Percentiles rank a stretch among this genome's conserved stretches.
phyloP scores from a whole-genome alignment of 1,284 basidiomycete species.

The Cerioporus squamosus region DNA sequence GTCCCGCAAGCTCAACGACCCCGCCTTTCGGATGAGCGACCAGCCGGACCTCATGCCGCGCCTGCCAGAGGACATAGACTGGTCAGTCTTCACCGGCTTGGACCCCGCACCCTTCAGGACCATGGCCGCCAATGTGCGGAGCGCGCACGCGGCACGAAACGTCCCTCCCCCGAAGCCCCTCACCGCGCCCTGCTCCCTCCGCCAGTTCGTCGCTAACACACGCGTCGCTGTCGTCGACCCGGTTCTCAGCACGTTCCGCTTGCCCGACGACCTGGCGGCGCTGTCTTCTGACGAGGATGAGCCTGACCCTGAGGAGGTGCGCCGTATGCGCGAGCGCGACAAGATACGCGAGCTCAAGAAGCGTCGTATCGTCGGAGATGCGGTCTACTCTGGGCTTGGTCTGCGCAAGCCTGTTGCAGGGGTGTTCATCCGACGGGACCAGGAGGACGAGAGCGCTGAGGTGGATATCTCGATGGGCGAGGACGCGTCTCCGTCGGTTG shows the following conservation, averaged over 20 bases:
- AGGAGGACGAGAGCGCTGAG: constrained; percentile 62
- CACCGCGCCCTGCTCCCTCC: constrained; percentile 60
- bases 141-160: constrained; percentile 41
- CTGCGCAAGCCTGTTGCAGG: constrained; percentile 34
- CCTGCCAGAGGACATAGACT: constrained; percentile 51
- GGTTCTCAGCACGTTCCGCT: constrained; percentile 47
- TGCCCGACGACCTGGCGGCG: constrained; percentile 32
- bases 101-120: constrained; percentile 50
- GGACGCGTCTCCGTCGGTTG: neutral
- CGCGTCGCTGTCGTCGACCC: constrained; percentile 63
- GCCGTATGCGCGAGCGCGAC: constrained; percentile 49
- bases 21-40: constrained; percentile 47
- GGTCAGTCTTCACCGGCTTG: constrained; percentile 51
- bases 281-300: constrained; percentile 45
- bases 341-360: constrained; percentile 62
- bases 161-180: constrained; percentile 44
- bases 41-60: constrained; percentile 42
- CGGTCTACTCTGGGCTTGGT: constrained; percentile 27
- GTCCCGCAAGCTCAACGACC: constrained; percentile 15
- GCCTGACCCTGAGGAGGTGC: constrained; percentile 44
- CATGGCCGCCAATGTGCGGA: constrained; percentile 43
- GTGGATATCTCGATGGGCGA: constrained; percentile 50
- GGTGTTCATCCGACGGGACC: constrained; percentile 58
- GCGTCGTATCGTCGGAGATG: constrained; percentile 44
- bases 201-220: constrained; percentile 60